phyloP scores from a whole-genome alignment of 2,329 filamentous ascomycete genomes.

The Whalleya microplaca region DNA sequence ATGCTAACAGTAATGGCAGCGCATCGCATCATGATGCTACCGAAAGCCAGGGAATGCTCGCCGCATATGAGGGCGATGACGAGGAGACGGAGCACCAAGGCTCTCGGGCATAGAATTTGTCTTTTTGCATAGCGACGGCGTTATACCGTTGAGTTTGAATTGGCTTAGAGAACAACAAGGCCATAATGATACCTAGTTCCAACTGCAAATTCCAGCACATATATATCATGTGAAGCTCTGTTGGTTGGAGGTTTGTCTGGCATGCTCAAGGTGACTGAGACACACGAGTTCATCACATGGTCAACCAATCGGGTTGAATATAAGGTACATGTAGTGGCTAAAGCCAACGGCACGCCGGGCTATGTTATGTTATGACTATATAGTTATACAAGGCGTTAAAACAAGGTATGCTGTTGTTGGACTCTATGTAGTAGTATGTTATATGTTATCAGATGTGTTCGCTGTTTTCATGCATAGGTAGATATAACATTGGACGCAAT shows the following conservation, averaged over 20 bases:
- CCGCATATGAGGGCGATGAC: constrained; percentile 39
- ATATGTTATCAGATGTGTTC: too few species aligned
- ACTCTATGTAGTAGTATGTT: too few species aligned
- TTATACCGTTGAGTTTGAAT: constrained; percentile 31
- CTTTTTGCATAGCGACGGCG: constrained; percentile 49
- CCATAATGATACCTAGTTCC: background rate
- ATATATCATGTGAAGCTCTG: background rate
- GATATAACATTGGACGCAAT: too few species aligned
- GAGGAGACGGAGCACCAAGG: constrained; percentile 19
- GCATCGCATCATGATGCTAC: constrained; percentile 23
- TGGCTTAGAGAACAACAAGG: background rate
- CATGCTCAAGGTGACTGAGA: background rate
- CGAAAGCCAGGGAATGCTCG: constrained; percentile 42
- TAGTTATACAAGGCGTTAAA: background rate
- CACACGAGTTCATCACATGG: background rate
- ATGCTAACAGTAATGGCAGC: constrained; percentile 20
- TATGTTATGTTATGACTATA: background rate
- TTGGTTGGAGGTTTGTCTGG: background rate
- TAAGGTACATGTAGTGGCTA: background rate
- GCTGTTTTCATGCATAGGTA: too few species aligned
- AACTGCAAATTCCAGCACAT: background rate
- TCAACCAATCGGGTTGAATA: background rate
- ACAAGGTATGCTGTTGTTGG: too few species aligned
- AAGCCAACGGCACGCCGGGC: background rate
- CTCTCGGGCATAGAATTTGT: constrained; percentile 11